Conservation (phyloP, 495 filamentous ascomycete species). For the Aspergillus avenaceus region DNA sequence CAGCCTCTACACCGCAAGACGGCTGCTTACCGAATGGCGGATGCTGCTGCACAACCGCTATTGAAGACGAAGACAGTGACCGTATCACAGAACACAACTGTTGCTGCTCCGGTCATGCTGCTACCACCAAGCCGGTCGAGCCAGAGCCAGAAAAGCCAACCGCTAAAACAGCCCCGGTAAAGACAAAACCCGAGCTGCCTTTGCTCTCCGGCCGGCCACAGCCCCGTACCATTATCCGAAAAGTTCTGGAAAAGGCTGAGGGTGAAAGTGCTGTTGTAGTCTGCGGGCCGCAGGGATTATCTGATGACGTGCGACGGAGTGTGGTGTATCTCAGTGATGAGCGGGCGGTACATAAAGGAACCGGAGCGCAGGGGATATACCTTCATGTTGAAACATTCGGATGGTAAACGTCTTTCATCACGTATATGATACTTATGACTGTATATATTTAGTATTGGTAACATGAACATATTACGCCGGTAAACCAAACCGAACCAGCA, state of each 20-base stretch:
- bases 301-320: slow-evolving; percentile 58
- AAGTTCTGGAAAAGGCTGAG: slow-evolving; percentile 63
- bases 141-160: background rate
- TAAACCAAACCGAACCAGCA: background rate
- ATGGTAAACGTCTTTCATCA: slow-evolving; percentile 12
- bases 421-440: background rate
- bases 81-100: slow-evolving; percentile 25
- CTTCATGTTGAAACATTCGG: slow-evolving; percentile 44
- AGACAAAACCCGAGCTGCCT: slow-evolving; percentile 3
- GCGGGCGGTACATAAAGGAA: slow-evolving; percentile 85
- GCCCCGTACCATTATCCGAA: slow-evolving; percentile 43
- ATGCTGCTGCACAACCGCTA: slow-evolving; percentile 50
- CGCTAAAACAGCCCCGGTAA: background rate
- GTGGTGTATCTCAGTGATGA: slow-evolving; percentile 76
- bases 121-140: background rate
- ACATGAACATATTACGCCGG: too few species aligned
- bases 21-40: slow-evolving; percentile 34
- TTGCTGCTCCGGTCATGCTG: slow-evolving; percentile 24
- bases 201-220: slow-evolving; percentile 40
- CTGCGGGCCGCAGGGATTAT: slow-evolving; percentile 69
- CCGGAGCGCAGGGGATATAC: slow-evolving; percentile 74
- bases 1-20: background rate
- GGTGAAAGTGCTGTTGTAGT: slow-evolving; percentile 83
- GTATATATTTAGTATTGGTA: background rate
- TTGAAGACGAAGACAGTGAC: slow-evolving; percentile 46